Base-by-base conservation (phyloP, 805 yeast species). In the Spathaspora boniae region DNA sequence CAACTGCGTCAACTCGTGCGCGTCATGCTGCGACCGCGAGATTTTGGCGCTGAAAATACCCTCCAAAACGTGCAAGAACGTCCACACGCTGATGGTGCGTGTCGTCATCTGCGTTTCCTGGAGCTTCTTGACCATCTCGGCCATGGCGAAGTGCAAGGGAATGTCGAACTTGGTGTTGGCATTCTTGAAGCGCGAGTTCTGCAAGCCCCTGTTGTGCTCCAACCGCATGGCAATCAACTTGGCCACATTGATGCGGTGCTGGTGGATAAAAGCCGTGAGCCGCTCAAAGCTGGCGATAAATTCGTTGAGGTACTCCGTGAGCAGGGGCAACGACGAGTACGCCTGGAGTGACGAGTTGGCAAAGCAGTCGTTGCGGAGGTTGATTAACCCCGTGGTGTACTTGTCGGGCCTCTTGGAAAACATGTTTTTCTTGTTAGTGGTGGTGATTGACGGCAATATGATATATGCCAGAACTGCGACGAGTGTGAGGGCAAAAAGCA, bases 291-390 rank as follows among this genome's bases (percentile, higher is more conserved):
- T 45, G 11, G 48, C 45, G 25, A 66, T 56, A 36, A 73, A 56
- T 20, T 53, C 48, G 38, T 67, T 78, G 41, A 84, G 54, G 47
- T 85, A 84, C 4, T 59, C 62, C 24, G 80, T 75, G 32, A 85
- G 51, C 0, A 72, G 71, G 0, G 85, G 80, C 12, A 82, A 53
- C 0, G 87, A 61, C 12, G 81, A 74, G 36, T 84, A 69, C 0
- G 89, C 93, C 56, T 91, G 98, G 14, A 93, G 51, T 1, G 89
- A 80, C 6, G 94, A 76, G 52, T 93, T 91, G 42, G 96, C 96
- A 63, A 86, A 91, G 57, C 98, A 91, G 55, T 88, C 96, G 45
- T 86, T 86, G 41, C 89, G 74, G 44, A 80, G 68, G 56, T 91
- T 93, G 46, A 80, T 70, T 29, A 91, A 64, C 3, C 97, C 97